Percentiles rank a stretch among this genome's conserved stretches.
Evolutionary conservation across 2,329 filamentous ascomycete species (phyloP).

Genomic region (Pseudocercospora fijiensis): DNA sequence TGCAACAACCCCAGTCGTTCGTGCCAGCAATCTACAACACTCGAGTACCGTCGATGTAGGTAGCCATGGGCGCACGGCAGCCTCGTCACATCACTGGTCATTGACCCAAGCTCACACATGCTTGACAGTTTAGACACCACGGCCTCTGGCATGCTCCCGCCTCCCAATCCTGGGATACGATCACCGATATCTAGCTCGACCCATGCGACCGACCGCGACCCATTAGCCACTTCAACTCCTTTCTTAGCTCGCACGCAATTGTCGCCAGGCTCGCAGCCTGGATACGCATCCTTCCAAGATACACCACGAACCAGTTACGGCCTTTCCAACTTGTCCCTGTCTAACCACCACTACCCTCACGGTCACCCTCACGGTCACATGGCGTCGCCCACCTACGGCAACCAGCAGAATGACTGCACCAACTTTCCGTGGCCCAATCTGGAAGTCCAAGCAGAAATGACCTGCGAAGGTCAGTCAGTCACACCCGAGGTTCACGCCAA

Average conservation of each 20-base stretch:
- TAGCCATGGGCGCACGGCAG: slow-evolving; percentile 34
- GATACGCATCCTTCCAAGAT: slow-evolving; percentile 36
- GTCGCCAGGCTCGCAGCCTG: slow-evolving; percentile 30
- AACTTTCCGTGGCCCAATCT: slow-evolving; percentile 50
- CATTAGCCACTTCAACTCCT: slow-evolving; percentile 30
- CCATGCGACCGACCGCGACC: slow-evolving; percentile 33
- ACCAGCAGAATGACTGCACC: slow-evolving; percentile 32
- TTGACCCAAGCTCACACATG: slow-evolving; percentile 29
- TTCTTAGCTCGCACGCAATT: slow-evolving; percentile 33
- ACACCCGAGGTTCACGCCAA: slow-evolving; percentile 73
- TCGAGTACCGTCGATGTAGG: slow-evolving; percentile 48
- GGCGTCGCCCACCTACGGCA: slow-evolving; percentile 34
- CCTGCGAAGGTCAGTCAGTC: slow-evolving; percentile 60
- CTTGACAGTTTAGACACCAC: slow-evolving; percentile 34
- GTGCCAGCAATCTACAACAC: slow-evolving; percentile 42
- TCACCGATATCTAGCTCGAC: slow-evolving; percentile 32
- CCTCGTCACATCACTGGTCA: slow-evolving; percentile 16
- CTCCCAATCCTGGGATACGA: slow-evolving; percentile 27
- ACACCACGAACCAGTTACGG: slow-evolving; percentile 34
- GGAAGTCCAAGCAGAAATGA: slow-evolving; percentile 59
- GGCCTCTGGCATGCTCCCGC: slow-evolving; percentile 32
- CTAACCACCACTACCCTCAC: slow-evolving; percentile 23
- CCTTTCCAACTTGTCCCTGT: slow-evolving; percentile 29
- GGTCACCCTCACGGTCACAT: slow-evolving; percentile 29
- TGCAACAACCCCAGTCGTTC: slow-evolving; percentile 41